Evolutionary conservation across 305 asterid species (phyloP).

Genomic region (Solanum chacoense): DNA sequence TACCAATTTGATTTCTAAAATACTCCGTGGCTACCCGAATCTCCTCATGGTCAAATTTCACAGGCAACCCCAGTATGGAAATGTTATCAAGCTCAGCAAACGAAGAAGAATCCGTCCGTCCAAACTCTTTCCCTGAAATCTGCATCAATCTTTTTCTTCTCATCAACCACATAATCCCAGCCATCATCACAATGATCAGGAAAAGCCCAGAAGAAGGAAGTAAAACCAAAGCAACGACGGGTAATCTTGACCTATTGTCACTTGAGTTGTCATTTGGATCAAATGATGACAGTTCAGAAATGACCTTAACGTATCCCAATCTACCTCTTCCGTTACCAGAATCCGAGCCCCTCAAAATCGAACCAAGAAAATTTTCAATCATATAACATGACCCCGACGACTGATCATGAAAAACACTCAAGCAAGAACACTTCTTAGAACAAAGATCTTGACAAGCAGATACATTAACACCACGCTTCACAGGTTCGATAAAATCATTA

Average conservation of each 20-base stretch:
- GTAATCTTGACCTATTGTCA: conserved; percentile 10
- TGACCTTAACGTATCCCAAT: conserved; percentile 25
- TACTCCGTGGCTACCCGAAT: conserved; percentile 32
- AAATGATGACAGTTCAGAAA: conserved; percentile 1
- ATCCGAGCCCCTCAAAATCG: conserved; percentile 17
- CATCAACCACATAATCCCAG: conserved; percentile 1
- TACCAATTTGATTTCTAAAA: conserved; percentile 36
- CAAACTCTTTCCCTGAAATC: background rate
- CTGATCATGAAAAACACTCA: conserved; percentile 35
- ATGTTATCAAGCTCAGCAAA: conserved; percentile 18
- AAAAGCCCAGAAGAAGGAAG: conserved; percentile 7
- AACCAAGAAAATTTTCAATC: conserved; percentile 28
- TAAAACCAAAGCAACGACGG: conserved; percentile 18
- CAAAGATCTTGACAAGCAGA: conserved; percentile 34
- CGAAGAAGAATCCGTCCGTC: background rate
- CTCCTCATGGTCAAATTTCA: conserved; percentile 28
- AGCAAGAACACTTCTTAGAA: conserved; percentile 37
- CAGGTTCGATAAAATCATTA: conserved; percentile 30
- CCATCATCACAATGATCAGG: background rate
- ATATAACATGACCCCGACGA: conserved; percentile 39
- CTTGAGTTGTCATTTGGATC: background rate
- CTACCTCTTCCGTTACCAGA: conserved; percentile 3
- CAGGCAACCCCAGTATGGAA: conserved; percentile 39
- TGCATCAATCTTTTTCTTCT: conserved; percentile 1
- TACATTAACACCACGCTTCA: conserved; percentile 9